Base-by-base conservation (phyloP, 192 early-diverging fungal genomes). In the Coemansia sp. region DNA sequence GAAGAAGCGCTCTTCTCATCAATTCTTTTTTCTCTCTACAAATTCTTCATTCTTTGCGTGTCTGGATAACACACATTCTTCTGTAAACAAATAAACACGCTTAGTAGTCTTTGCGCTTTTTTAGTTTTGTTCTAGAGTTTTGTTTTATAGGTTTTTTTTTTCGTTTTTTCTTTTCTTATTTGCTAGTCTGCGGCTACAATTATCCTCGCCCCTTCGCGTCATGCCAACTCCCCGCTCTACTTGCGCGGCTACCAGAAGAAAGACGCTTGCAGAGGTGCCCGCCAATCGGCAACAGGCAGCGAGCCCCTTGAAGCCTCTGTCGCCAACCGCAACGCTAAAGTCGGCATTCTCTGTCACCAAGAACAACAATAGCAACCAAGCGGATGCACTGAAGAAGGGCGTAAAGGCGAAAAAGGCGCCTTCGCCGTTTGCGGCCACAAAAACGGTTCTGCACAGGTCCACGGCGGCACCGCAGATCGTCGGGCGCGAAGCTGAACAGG, bases 391-490 rank as follows among this genome's bases (percentile, higher is more conserved):
- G 30, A 48, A 43, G 18, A 45, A 64, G 56, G 5, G 38, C 12
- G 53, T 12, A 38, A 73, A 74, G 56, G 21, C 58, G 14, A 63
- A 64, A 18, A 67, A 58, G 63, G 12, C 58, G 12, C 49, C 44
- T 6, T 68, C 79, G 21, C 44, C 69, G n/a, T 77, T 76, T 71
- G 46, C 59, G 12, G 80, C 80, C 1, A 49, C 60, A 33, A 84
- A 84, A 51, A 57, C 55, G 1, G 69, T 66, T 20, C 57, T 84
- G 34, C 76, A 76, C 48, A 63, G 81, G 49, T 78, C 81, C 9
- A 84, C 81, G 1, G 69, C 76, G 6, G 72, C 81, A 7, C 81
- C 76, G 35, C 75, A 76, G 68, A 84, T 84, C 21, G 43, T 84
- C 24, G 81, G 81, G 8, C 81, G 81, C 58, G 72, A 64, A 36